Base-by-base conservation (phyloP, 176 grass and related monocot genomes). In the Olyra latifolia region DNA sequence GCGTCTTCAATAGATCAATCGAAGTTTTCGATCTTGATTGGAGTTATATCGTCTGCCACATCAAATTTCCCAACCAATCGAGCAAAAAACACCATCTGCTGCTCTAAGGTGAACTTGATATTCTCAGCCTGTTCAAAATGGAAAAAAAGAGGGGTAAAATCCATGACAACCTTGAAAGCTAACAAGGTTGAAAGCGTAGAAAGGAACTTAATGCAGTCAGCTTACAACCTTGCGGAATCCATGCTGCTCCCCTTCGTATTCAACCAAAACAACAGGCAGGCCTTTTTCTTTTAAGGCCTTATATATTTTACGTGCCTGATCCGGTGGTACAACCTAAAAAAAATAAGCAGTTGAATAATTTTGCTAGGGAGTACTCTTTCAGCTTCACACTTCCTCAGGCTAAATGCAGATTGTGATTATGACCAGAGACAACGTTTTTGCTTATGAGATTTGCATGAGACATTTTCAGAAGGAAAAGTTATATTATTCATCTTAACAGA, bases 201-300 rank as follows among this genome's bases (percentile, higher is more conserved):
- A 78, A 56, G 14, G 62, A 24, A 71, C 59, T 35, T 54, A 32
- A 20, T 29, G 14, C 5, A 41, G 62, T 53, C 62, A 53, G 29
- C 15, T 52, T 40, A 63, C 4, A 56, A 98, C 95, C 95, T 95
- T 93, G 58, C 92, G 86, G 75, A 98, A 98, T 4, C 95, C 90
- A 58, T 95, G 92, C 22, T 98, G 95, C 66, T 93, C 95, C 29
- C 95, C 95, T 88, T 98, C 92, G 22, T 98, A 98, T 85, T 98
- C 95, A 10, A 98, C 88, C 81, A 98, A 91, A 61, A 88, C 92
- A 91, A 98, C 95, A 58, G 95, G 90, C 78, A 98, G 55, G 24
- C 92, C 95, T 48, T 69, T 95, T 28, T 91, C 95, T 86, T 93
- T 98, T 53, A 98, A 74, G 40, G 95, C 95, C 61, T 81, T 86